These are phyloP conservation scores for Scutellaria barbata DNA, from an alignment of 257 asterid species.

Conservation along the genomic window DNA sequence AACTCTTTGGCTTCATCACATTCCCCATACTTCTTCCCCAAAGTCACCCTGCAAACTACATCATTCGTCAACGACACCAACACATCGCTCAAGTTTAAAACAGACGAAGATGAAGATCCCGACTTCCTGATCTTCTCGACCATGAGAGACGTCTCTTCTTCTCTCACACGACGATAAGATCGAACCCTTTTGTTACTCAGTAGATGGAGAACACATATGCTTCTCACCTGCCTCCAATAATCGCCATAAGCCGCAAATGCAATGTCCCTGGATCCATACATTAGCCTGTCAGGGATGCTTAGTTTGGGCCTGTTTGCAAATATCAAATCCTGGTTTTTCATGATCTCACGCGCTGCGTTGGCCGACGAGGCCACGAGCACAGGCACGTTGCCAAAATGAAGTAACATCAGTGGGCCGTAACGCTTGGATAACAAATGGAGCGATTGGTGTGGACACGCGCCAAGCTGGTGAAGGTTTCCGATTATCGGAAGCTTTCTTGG, in stretches of 20 bases:
- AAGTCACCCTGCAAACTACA: conserved; percentile 47
- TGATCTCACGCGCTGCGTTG: conserved; percentile 42
- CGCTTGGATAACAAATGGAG: conserved; percentile 40
- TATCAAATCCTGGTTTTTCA: conserved; percentile 47
- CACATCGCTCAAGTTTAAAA: conserved; percentile 42
- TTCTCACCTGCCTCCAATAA: conserved; percentile 49
- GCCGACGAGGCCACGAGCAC: conserved; percentile 51
- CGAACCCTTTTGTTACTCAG: conserved; percentile 51
- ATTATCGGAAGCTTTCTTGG: conserved; percentile 51
- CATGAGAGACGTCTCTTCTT: conserved; percentile 50
- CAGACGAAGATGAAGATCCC: conserved; percentile 9
- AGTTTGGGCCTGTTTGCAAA: conserved; percentile 50
- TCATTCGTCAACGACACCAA: conserved; percentile 37
- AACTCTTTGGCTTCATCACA: neutral
- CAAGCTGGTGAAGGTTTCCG: conserved; percentile 54
- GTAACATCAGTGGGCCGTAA: conserved; percentile 53
- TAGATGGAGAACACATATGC: conserved; percentile 53
- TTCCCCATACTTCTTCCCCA: conserved; percentile 37
- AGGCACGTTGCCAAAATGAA: conserved; percentile 48
- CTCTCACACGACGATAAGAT: conserved; percentile 42
- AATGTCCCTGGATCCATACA: conserved; percentile 39
- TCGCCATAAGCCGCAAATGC: conserved; percentile 51
- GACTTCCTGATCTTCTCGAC: conserved; percentile 40
- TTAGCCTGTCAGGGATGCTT: conserved; percentile 27
- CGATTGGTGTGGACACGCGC: conserved; percentile 47